Conservation (phyloP, 306 rosid species). For the Dalbergia cultrata region DNA sequence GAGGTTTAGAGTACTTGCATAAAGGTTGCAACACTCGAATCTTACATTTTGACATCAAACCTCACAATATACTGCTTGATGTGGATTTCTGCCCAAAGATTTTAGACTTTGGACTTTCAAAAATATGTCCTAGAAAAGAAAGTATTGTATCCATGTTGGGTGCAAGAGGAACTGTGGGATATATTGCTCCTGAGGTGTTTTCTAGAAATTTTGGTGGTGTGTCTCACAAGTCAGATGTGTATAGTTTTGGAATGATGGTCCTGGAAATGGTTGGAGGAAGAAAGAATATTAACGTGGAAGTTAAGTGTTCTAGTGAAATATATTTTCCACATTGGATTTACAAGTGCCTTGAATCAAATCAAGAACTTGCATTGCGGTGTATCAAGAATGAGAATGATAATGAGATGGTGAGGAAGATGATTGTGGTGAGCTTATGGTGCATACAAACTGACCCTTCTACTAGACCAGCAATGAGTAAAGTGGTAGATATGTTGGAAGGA, state of each 20-base stretch:
- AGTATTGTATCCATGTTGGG: too few species aligned
- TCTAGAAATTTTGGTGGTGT: conserved; percentile 48
- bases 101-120: too few species aligned
- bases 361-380: conserved; percentile 26
- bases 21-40: conserved; percentile 48
- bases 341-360: conserved; percentile 35
- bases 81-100: too few species aligned
- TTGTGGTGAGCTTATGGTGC: too few species aligned
- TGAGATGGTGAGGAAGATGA: conserved; percentile 39
- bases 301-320: conserved; percentile 43
- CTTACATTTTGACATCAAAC: conserved; percentile 50
- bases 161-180: too few species aligned
- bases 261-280: conserved; percentile 57
- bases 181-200: too few species aligned
- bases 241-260: conserved; percentile 57
- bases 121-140: too few species aligned
- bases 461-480: conserved; percentile 42
- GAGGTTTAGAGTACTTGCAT: conserved; percentile 53
- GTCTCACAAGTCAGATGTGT: conserved; percentile 56
- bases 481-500: conserved; percentile 45
- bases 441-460: conserved; percentile 43
- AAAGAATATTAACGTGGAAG: conserved; percentile 27
- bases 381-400: conserved; percentile 22
- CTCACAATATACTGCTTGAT: too few species aligned
- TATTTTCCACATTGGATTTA: conserved; percentile 55